Evolutionary conservation across 164 flowering plant genomes (phyloP).

Genomic region (Vitis rotundifolia): DNA sequence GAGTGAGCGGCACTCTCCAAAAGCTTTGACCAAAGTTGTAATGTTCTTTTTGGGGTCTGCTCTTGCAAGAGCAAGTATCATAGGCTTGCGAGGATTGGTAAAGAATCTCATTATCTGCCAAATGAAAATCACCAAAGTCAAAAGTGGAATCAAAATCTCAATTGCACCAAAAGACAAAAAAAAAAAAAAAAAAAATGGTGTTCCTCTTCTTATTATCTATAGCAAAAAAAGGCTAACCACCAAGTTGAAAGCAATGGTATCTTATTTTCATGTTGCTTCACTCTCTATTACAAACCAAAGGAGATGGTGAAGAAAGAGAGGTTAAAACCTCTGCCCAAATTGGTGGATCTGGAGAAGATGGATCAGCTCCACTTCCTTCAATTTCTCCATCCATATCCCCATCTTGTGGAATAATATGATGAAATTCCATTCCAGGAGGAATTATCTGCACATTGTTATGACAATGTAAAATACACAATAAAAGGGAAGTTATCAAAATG

Average conservation of each 20-base stretch:
- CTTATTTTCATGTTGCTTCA: no score
- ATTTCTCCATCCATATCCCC: conserved; percentile 62
- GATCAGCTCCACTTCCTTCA: conserved; percentile 56
- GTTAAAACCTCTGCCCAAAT: conserved; percentile 71
- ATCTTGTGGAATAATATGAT: conserved; percentile 59
- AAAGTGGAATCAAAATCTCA: not conserved
- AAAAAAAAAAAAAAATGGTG: no score
- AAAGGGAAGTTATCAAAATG: not conserved
- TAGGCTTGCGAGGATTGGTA: conserved; percentile 73
- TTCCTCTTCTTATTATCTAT: no score
- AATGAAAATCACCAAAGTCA: not conserved
- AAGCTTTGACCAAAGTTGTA: conserved; percentile 74
- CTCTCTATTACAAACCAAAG: no score
- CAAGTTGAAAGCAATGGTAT: no score
- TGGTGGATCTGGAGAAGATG: conserved; percentile 59
- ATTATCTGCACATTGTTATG: conserved; percentile 43
- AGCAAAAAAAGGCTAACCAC: no score
- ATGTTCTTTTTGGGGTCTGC: conserved; percentile 83
- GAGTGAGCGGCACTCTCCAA: conserved; percentile 79
- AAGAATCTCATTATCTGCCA: conserved; percentile 81
- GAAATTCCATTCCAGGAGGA: conserved; percentile 85
- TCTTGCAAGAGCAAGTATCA: conserved; percentile 83
- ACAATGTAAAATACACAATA: no score
- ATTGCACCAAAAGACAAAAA: not conserved
- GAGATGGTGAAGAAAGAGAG: conserved; percentile 1